phyloP scores from a whole-genome alignment of 2,329 filamentous ascomycete genomes.

The Pseudocercospora eumusae region DNA sequence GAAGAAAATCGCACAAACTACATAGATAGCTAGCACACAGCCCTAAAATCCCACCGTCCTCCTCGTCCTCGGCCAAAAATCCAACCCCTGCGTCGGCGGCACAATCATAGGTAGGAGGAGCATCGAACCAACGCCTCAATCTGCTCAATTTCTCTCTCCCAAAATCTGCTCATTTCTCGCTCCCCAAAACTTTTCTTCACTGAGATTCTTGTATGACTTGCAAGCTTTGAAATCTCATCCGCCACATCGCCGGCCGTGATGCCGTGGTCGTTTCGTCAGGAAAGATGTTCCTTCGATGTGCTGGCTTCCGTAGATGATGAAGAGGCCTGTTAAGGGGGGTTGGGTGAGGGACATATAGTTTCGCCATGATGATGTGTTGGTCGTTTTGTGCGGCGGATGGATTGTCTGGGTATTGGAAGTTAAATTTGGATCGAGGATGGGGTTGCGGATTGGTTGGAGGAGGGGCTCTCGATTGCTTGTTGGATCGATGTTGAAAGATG shows the following conservation, averaged over 20 bases:
- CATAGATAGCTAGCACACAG: too few species aligned
- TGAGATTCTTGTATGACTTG: not conserved
- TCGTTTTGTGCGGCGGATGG: not conserved
- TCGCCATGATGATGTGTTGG: constrained; percentile 4
- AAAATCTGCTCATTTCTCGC: not conserved
- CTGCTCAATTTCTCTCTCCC: not conserved
- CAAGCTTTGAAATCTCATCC: not conserved
- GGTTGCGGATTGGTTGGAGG: not conserved
- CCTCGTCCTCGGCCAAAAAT: not conserved
- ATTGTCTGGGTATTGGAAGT: not conserved
- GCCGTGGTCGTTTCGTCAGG: not conserved
- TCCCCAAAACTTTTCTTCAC: not conserved
- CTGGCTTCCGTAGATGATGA: not conserved
- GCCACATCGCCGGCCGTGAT: not conserved
- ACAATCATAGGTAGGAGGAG: not conserved
- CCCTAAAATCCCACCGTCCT: too few species aligned
- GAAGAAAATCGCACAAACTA: too few species aligned
- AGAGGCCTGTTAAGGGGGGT: constrained; percentile 4
- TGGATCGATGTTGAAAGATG: constrained; percentile 1
- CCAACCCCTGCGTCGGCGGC: not conserved
- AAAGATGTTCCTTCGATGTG: not conserved
- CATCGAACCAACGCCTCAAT: constrained; percentile 2
- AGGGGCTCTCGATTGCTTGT: not conserved
- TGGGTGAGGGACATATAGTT: constrained; percentile 15
- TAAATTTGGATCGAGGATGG: constrained; percentile 1